Base-by-base conservation (phyloP, 331 rosid species). In the Erythrophleum ivorense region DNA sequence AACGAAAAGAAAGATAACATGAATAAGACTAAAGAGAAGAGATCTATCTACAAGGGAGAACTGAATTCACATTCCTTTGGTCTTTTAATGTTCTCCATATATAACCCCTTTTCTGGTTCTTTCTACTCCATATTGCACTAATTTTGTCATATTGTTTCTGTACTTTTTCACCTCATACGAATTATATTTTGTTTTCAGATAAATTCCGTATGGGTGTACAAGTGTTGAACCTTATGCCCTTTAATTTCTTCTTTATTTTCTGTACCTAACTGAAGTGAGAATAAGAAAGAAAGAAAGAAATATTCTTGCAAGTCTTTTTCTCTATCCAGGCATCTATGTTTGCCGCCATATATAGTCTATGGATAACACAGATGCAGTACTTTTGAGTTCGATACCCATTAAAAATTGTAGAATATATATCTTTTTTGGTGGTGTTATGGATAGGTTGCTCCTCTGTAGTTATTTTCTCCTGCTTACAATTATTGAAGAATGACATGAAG, bases 51-150 rank as follows among this genome's bases (percentile, higher is more conserved):
- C 2, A 4, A 36, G 0, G 59, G 55, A 57, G 79, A 75, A 75
- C 79, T 75, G 6, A 40, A 54, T 75, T 75, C 79, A 6, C 24
- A 57, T 75, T 58, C 79, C n/a, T 19, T 6, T 14, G 6, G 14
- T 14, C 69, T 75, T 75, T 41, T 4, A 41, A 41, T 58, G 53
- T 36, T 73, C 67, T 75, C 70, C 38, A 69, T 36, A 29, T 62
- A 24, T 8, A 10, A 2, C 45, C 29, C 15, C 7, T 67, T 73
- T 58, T 58, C 50, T 40, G 49, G 69, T 58, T 75, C 54, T 75
- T 58, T 41, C 1, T 19, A 21, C 31, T 75, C 69, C 79, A 75
- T 60, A 49, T 24, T 41, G 66, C 54, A 19, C 76, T 24, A 2
- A 19, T 41, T 31, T 58, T 75, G 11, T 34, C 69, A 12, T 63